Evolutionary conservation across 495 filamentous ascomycete genomes (phyloP).

Genomic region (Penicillium manginii): DNA sequence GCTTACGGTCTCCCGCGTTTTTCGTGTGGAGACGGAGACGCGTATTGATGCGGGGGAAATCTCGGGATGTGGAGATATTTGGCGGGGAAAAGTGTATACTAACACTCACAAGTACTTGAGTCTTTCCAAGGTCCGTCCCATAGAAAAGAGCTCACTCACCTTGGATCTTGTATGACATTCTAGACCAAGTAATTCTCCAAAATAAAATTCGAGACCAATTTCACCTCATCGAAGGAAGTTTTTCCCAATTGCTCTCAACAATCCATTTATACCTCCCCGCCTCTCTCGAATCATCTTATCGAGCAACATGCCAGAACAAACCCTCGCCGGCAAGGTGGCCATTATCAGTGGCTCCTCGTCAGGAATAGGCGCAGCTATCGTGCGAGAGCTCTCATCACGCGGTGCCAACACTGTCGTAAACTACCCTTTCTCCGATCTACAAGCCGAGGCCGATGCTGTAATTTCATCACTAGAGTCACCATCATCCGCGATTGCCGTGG

Average conservation of each 20-base stretch:
- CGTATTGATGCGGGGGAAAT: background rate
- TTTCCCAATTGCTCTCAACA: background rate
- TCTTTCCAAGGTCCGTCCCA: no score
- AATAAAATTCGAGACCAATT: no score
- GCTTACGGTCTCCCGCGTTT: background rate
- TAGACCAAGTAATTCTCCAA: no score
- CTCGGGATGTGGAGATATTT: conserved; percentile 13
- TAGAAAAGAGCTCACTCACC: no score
- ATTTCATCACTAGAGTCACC: conserved; percentile 13
- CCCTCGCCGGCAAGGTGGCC: conserved; percentile 47
- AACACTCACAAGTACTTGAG: no score
- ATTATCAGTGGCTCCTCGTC: conserved; percentile 42
- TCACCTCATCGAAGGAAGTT: no score
- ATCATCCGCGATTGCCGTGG: conserved; percentile 17
- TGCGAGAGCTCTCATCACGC: conserved; percentile 42
- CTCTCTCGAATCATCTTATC: background rate
- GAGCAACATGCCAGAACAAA: conserved; percentile 19
- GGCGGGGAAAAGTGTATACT: no score
- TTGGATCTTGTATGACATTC: no score
- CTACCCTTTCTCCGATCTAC: conserved; percentile 28
- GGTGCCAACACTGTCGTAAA: conserved; percentile 47
- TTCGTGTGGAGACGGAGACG: background rate
- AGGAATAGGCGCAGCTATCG: conserved; percentile 44
- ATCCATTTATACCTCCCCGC: background rate
- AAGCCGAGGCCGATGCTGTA: conserved; percentile 21